phyloP scores from a whole-genome alignment of 768 basidiomycete species.

The Naganishia vaughanmartiniae region DNA sequence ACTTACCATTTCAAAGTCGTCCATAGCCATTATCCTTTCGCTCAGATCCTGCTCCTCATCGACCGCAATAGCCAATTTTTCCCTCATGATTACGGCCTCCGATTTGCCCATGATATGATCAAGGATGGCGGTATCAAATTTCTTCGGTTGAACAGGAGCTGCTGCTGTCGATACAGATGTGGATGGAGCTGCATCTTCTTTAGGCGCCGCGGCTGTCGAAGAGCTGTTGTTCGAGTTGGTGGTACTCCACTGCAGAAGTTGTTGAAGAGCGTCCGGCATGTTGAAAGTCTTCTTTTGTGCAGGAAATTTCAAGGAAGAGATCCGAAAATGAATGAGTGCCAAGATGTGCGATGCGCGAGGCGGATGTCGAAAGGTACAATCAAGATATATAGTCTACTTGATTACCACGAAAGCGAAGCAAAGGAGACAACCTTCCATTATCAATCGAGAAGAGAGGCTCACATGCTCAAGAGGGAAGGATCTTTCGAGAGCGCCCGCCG shows the following conservation, averaged over 20 bases:
- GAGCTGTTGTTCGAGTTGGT: constrained; percentile 1
- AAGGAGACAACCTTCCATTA: background rate
- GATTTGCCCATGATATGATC: constrained; percentile 52
- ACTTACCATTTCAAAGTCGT: constrained; percentile 53
- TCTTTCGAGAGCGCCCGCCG: constrained; percentile 14
- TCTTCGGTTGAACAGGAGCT: constrained; percentile 30
- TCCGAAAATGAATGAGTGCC: background rate
- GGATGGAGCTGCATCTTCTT: background rate
- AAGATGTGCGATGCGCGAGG: background rate
- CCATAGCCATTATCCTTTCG: constrained; percentile 49
- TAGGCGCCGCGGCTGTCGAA: constrained; percentile 8
- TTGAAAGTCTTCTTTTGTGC: background rate
- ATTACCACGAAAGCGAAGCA: background rate
- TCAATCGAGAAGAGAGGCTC: constrained; percentile 17
- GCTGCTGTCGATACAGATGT: constrained; percentile 2
- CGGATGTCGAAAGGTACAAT: background rate
- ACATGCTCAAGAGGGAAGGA: background rate
- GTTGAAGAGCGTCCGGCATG: constrained; percentile 23
- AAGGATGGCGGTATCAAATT: constrained; percentile 45
- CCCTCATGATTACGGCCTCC: constrained; percentile 51
- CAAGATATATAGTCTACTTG: background rate
- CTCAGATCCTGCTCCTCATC: constrained; percentile 44
- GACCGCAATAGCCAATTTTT: constrained; percentile 49
- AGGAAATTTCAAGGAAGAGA: background rate
- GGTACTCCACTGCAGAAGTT: constrained; percentile 18